Evolutionary conservation across 2,329 filamentous ascomycete genomes (phyloP), one percentile per base, ranked within the genome.

Genomic region (Cucurbitaria berberidis): DNA sequence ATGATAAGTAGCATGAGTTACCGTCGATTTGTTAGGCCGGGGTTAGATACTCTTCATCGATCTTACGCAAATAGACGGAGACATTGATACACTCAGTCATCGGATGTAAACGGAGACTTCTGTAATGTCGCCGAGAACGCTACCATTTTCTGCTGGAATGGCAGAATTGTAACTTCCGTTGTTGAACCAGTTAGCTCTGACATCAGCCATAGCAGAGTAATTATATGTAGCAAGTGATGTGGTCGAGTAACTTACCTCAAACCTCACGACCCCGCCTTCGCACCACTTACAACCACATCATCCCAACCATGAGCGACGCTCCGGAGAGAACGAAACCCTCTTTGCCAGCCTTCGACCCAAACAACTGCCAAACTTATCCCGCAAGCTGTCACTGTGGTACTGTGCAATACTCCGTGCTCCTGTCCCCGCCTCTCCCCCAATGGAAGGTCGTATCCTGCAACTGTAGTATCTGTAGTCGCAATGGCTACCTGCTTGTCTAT

Each of bases 381-480:
- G 80, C 75, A 10, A 78, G 77, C 49, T 85, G 82, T 57, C 82
- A 84, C 64, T 84, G 82, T 67, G 82, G 81, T 39, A 77, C 77
- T 47, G 76, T 85, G 53, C 71, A 76, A 53, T 80, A 82, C 61
- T 74, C 76, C 13, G 72, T 82, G 24, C 78, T 75, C 18, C 74
- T 84, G 39, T 79, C 78, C 26, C 81, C 81, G 21, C 77, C 80
- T 22, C 72, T 84, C 24, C 73, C 77, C 3, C 69, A 80, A 57
- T 73, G 80, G 57, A 69, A 75, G 53, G 76, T 82, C 3, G 41
- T 79, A n/a, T 64, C 77, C 18, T 85, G 82, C 74, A 82, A 79
- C 64, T 84, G 82, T 64, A 83, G 81, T n/a, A 78, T 80, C 42
- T 85, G 81, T 62, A 68, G 71, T 5, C 75, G 80, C 11, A 75